A percentile compares a stretch with the other conserved stretches of the same genome.
These are phyloP conservation scores for Ceratorhiza oryzae-sativae DNA, from an alignment of 1,284 basidiomycete species.

Conservation along the genomic window DNA sequence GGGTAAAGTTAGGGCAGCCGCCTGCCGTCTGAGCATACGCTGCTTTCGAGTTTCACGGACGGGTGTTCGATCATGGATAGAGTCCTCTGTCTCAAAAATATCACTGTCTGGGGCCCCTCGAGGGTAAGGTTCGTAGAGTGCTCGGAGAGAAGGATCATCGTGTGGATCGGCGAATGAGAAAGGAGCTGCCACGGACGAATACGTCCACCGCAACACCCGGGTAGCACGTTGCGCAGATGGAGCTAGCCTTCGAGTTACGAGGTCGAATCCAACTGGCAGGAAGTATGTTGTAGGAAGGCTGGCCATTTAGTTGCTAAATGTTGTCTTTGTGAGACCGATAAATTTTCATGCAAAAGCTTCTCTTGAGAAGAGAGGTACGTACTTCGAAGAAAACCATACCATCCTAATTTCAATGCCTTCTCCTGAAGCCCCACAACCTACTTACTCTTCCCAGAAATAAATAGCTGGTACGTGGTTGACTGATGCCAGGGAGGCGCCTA, in stretches of 20 bases:
- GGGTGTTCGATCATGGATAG: background rate
- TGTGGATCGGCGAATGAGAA: conserved; percentile 4
- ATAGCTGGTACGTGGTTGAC: too few species aligned
- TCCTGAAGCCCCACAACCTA: too few species aligned
- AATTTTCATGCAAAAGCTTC: background rate
- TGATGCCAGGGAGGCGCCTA: too few species aligned
- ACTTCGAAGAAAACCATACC: too few species aligned
- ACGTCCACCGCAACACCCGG: conserved; percentile 6
- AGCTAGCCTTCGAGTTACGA: background rate
- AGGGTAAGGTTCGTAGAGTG: conserved; percentile 26
- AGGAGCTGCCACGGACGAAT: background rate
- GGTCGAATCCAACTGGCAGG: conserved; percentile 17
- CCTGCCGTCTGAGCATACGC: background rate
- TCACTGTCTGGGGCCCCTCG: background rate
- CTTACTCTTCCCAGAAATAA: too few species aligned
- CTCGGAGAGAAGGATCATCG: conserved; percentile 30
- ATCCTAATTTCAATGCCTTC: too few species aligned
- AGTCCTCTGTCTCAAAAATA: conserved; percentile 13
- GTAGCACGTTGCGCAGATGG: background rate
- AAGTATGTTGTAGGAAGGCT: background rate
- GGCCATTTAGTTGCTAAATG: conserved; percentile 7
- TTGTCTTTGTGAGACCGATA: background rate
- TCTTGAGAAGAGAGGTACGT: too few species aligned
- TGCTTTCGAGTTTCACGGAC: background rate
- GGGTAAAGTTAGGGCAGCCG: background rate